These are phyloP conservation scores for Aegilops tauschii DNA, from an alignment of 176 grass and related monocot species.

Conservation along the genomic window DNA sequence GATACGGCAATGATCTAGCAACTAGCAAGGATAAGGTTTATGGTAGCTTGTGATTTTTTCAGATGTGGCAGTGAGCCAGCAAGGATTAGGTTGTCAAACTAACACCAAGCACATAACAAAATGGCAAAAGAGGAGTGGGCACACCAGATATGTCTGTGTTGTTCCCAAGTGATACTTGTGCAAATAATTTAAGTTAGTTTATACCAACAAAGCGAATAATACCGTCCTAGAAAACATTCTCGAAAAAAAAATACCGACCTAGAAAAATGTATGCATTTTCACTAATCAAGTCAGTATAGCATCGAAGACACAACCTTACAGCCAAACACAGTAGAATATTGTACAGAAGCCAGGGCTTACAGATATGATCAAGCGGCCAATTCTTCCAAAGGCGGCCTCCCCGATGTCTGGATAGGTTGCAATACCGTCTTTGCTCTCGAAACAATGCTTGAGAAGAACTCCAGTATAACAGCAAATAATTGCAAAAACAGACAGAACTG, in stretches of 20 bases:
- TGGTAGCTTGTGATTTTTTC: background rate
- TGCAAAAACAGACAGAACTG: conserved; percentile 59
- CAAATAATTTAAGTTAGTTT: background rate
- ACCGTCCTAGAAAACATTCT: background rate
- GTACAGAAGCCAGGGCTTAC: conserved; percentile 47
- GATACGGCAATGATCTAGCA: background rate
- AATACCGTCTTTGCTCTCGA: conserved; percentile 91
- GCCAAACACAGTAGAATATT: background rate
- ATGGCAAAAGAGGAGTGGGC: background rate
- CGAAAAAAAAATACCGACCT: background rate
- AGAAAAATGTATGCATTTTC: background rate
- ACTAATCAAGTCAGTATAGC: background rate
- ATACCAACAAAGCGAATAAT: background rate
- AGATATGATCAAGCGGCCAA: conserved; percentile 75
- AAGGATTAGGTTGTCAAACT: background rate
- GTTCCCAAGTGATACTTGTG: background rate
- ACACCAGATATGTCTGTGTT: background rate
- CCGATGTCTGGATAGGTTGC: conserved; percentile 92
- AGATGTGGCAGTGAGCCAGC: background rate
- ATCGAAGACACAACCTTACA: background rate
- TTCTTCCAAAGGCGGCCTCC: conserved; percentile 88
- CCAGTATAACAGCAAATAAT: conserved; percentile 77
- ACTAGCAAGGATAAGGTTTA: background rate
- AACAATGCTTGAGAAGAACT: conserved; percentile 77
- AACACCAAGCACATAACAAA: background rate